Conservation (phyloP, 805 yeast species). For the Wickerhamiella kazuoi region DNA sequence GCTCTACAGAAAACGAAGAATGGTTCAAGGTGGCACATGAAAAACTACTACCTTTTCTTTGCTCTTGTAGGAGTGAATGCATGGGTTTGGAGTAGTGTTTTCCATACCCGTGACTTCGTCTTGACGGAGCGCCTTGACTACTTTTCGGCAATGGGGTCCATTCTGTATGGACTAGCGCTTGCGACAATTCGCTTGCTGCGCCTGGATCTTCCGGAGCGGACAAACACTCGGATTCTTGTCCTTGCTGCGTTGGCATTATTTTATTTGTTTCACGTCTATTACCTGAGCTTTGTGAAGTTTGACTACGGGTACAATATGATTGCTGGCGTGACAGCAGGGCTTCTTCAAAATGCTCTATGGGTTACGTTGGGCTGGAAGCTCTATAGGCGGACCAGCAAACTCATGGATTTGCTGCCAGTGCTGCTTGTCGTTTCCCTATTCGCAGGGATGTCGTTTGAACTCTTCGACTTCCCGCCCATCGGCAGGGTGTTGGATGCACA, state of each 20-base stretch:
- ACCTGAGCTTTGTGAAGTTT: slow-evolving; percentile 54
- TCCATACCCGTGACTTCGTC: slow-evolving; percentile 70
- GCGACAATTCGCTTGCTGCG: slow-evolving; percentile 43
- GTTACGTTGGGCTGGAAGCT: slow-evolving; percentile 18
- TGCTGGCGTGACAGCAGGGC: slow-evolving; percentile 66
- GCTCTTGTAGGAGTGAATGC: slow-evolving; percentile 60
- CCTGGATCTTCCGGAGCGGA: slow-evolving; percentile 28
- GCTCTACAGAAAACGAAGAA: slow-evolving; percentile 14
- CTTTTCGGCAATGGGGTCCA: slow-evolving; percentile 83
- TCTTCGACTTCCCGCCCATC: slow-evolving; percentile 74
- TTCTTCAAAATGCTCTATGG: slow-evolving; percentile 52
- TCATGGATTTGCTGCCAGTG: slow-evolving; percentile 36
- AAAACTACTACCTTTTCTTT: slow-evolving; percentile 28
- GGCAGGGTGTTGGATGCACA: slow-evolving; percentile 70
- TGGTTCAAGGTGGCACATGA: slow-evolving; percentile 15
- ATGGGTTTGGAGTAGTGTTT: slow-evolving; percentile 72
- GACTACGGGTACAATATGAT: slow-evolving; percentile 88
- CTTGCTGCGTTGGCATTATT: slow-evolving; percentile 22
- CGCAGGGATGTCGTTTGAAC: slow-evolving; percentile 72
- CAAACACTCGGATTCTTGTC: slow-evolving; percentile 24
- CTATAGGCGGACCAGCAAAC: slow-evolving; percentile 6
- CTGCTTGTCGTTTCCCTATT: slow-evolving; percentile 35
- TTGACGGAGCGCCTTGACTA: slow-evolving; percentile 77
- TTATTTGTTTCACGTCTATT: slow-evolving; percentile 47
- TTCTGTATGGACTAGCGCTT: slow-evolving; percentile 59